phyloP scores from a whole-genome alignment of 768 basidiomycete species.

The Kwoniella bestiolae region DNA sequence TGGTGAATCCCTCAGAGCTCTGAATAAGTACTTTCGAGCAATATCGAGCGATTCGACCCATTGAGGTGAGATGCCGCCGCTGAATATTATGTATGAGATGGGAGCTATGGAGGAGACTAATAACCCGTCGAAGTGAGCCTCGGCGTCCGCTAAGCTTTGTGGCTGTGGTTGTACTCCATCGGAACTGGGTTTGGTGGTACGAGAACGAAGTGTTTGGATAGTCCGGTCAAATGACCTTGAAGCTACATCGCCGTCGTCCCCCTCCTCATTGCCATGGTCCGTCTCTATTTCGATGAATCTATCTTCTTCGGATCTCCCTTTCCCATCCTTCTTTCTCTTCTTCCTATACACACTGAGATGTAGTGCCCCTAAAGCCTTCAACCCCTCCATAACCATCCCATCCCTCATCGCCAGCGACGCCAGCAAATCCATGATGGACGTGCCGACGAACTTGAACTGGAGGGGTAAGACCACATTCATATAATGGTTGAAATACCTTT shows the following conservation, averaged over 20 bases:
- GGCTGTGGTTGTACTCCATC: too few relatives aligned
- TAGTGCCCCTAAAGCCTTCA: constrained; percentile 3
- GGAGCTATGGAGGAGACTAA: background rate
- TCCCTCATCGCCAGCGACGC: background rate
- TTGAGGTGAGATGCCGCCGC: background rate
- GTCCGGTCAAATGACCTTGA: background rate
- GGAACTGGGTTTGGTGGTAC: too few relatives aligned
- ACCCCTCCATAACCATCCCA: background rate
- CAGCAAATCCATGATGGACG: background rate
- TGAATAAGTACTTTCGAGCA: constrained; percentile 1
- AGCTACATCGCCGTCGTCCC: background rate
- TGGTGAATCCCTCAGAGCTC: background rate
- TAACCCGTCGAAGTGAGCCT: background rate
- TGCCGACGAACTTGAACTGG: background rate
- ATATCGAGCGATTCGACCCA: background rate
- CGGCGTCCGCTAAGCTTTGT: background rate
- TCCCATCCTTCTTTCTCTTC: background rate
- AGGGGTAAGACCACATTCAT: background rate
- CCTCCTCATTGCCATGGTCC: background rate
- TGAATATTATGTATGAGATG: constrained; percentile 5
- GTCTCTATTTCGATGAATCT: background rate
- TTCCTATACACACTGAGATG: background rate
- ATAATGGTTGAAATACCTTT: constrained; percentile 6
- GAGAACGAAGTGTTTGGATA: too few relatives aligned
- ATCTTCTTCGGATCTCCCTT: background rate